A percentile compares a stretch with the other conserved stretches of the same genome.
phyloP scores from a whole-genome alignment of 1,139 yeast species.

The Debaryomyces singareniensis region DNA sequence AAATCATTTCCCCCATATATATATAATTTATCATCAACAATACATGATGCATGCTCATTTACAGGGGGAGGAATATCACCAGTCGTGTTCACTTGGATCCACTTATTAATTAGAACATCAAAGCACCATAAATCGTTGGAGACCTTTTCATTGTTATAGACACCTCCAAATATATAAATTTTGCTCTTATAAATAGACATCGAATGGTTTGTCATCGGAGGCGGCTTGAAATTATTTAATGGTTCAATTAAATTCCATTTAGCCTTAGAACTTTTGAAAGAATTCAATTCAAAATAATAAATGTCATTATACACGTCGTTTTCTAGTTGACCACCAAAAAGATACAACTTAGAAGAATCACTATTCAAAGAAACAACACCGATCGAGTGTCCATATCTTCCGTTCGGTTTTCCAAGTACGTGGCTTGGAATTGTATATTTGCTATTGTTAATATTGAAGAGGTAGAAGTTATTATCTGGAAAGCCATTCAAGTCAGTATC shows the following conservation, averaged over 20 bases:
- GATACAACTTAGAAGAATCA: slow-evolving; percentile 61
- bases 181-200: slow-evolving; percentile 77
- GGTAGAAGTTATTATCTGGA: slow-evolving; percentile 82
- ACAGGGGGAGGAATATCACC: slow-evolving; percentile 79
- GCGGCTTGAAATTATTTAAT: slow-evolving; percentile 54
- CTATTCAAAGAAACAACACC: slow-evolving; percentile 55
- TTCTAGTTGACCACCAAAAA: slow-evolving; percentile 95
- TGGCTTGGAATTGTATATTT: slow-evolving; percentile 91
- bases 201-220: slow-evolving; percentile 88
- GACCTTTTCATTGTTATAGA: slow-evolving; percentile 72
- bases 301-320: slow-evolving; percentile 81
- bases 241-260: slow-evolving; percentile 76
- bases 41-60: slow-evolving; percentile 85
- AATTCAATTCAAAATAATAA: slow-evolving; percentile 79
- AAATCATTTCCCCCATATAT: slow-evolving; percentile 87
- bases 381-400: slow-evolving; percentile 90
- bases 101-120: slow-evolving; percentile 61
- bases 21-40: slow-evolving; percentile 74
- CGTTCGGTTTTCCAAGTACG: slow-evolving; percentile 75
- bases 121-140: slow-evolving; percentile 78
- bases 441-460: slow-evolving; percentile 82
- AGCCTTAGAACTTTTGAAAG: slow-evolving; percentile 79
- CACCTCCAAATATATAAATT: slow-evolving; percentile 86
- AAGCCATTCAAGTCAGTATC: slow-evolving; percentile 75
- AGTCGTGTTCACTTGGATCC: slow-evolving; percentile 50